Evolutionary conservation across 1,139 yeast species (phyloP).

Genomic region (Saccharomyces hybrid): DNA sequence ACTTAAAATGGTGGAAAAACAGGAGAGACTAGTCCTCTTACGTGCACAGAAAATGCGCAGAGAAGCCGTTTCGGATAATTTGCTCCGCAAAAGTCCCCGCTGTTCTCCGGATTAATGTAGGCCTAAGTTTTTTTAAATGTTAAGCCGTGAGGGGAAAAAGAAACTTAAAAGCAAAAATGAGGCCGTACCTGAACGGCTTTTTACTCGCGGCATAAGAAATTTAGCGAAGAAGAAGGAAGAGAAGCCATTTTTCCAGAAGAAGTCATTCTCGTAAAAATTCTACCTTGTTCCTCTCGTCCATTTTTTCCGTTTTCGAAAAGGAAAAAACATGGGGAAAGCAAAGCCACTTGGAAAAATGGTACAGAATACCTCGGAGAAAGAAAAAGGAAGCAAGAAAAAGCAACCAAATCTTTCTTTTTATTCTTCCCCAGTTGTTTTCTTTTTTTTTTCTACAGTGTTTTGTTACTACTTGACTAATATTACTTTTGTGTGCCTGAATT

Average conservation of each 20-base stretch:
- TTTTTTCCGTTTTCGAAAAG: not conserved
- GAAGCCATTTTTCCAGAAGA: not conserved
- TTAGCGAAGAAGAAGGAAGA: not conserved
- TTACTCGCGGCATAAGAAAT: not conserved
- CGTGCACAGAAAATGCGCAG: not conserved
- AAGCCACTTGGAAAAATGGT: not conserved
- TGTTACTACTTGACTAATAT: not conserved
- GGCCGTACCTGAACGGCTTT: not conserved
- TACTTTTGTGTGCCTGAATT: not conserved
- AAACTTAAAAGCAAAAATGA: not conserved
- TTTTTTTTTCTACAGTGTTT: not conserved
- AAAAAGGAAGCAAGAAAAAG: not conserved
- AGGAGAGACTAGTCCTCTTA: not conserved
- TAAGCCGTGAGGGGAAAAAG: not conserved
- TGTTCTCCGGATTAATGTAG: not conserved
- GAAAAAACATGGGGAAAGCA: not conserved
- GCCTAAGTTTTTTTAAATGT: not conserved
- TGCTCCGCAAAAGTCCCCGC: not conserved
- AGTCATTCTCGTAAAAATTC: not conserved
- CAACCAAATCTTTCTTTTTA: not conserved
- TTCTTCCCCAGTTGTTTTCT: not conserved
- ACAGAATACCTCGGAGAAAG: not conserved
- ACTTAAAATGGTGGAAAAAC: not conserved
- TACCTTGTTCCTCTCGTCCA: not conserved
- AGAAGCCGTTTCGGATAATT: not conserved